phyloP scores from a whole-genome alignment of 352 stramenopile species.

The Pythium sukuiense region DNA sequence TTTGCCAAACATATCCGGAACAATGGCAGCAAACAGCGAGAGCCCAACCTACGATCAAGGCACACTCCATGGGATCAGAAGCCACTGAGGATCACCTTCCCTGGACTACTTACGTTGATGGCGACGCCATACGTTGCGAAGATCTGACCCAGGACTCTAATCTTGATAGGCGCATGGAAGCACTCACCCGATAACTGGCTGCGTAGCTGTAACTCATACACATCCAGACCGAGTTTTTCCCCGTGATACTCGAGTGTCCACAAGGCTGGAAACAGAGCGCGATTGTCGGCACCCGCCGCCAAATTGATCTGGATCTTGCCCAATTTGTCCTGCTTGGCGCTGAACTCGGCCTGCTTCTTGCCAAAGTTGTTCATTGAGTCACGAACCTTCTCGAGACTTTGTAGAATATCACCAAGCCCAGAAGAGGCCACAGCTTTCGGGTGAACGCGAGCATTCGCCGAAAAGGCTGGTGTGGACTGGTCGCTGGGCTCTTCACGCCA shows the following conservation, averaged over 20 bases:
- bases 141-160: slow-evolving; percentile 2
- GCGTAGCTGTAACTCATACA: slow-evolving; percentile 8
- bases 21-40: neutral
- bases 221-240: neutral
- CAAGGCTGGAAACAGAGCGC: slow-evolving; percentile 13
- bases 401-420: neutral
- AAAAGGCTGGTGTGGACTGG: neutral
- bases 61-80: neutral
- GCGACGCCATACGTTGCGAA: slow-evolving; percentile 13
- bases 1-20: neutral
- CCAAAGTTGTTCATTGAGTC: neutral
- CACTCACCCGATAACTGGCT: slow-evolving; percentile 16
- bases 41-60: neutral
- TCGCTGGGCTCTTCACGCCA: neutral
- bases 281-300: slow-evolving; percentile 1
- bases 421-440: neutral
- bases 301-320: slow-evolving; percentile 4
- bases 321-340: neutral
- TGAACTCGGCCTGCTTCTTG: slow-evolving; percentile 1
- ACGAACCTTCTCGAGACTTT: neutral
- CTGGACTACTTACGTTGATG: slow-evolving; percentile 14
- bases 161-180: slow-evolving; percentile 15
- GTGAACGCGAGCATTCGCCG: neutral
- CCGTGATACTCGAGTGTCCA: slow-evolving; percentile 13
- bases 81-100: neutral